Percentiles rank a stretch among this genome's conserved stretches.
Evolutionary conservation across 257 asterid species (phyloP).

Genomic region (Gynochthodes officinalis): DNA sequence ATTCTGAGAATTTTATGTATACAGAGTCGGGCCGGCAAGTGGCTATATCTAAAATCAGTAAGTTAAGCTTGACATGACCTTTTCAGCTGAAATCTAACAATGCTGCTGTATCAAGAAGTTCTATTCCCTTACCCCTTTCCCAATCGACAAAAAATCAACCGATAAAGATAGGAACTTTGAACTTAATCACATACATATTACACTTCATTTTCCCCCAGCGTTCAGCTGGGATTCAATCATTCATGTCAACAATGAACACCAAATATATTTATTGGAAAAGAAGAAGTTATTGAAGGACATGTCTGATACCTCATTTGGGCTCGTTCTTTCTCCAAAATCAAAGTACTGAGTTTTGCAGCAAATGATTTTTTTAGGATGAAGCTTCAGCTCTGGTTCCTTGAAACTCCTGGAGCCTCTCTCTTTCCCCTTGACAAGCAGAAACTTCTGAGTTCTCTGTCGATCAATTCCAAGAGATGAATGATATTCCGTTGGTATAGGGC

Average conservation of each 20-base stretch:
- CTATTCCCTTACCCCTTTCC: not conserved
- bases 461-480: constrained; percentile 12
- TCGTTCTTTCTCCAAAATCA: constrained; percentile 64
- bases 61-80: not conserved
- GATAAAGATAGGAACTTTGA: not conserved
- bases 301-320: constrained; percentile 57
- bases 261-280: not conserved
- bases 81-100: not conserved
- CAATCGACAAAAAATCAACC: not conserved
- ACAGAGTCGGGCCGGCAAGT: not conserved
- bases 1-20: too few species aligned
- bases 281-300: not conserved
- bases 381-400: constrained; percentile 20
- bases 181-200: not conserved
- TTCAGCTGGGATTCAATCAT: not conserved
- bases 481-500: constrained; percentile 23
- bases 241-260: not conserved
- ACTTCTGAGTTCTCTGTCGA: constrained; percentile 15
- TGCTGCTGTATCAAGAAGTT: not conserved
- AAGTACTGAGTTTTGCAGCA: constrained; percentile 43
- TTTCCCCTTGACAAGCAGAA: constrained; percentile 13
- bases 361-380: constrained; percentile 24
- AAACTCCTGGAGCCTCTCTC: constrained; percentile 17
- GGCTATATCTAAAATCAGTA: not conserved
- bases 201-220: not conserved